Evolutionary conservation across 1,284 basidiomycete species (phyloP).

Genomic region (Schizophyllum amplum): DNA sequence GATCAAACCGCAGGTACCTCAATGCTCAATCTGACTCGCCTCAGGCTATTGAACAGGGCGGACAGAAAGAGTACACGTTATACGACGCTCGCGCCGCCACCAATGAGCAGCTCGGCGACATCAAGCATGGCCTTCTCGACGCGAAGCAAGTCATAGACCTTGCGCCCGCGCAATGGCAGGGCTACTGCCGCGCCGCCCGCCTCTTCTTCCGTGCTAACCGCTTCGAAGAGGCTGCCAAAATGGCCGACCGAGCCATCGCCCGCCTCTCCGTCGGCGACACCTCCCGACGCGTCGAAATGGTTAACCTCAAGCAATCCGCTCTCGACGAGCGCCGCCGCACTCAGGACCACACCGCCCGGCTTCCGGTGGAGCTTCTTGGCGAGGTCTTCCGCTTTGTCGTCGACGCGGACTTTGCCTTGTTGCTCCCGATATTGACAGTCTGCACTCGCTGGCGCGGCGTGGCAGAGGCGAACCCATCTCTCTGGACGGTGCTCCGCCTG

Average conservation of each 20-base stretch:
- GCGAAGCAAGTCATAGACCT: slow-evolving; percentile 56
- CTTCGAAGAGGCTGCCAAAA: slow-evolving; percentile 32
- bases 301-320: slow-evolving; percentile 12
- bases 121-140: slow-evolving; percentile 58
- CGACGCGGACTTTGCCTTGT: slow-evolving; percentile 31
- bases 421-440: slow-evolving; percentile 43
- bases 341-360: slow-evolving; percentile 31
- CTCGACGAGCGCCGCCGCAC: slow-evolving; percentile 17
- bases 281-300: slow-evolving; percentile 16
- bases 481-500: slow-evolving; percentile 55
- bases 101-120: slow-evolving; percentile 46
- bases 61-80: slow-evolving; percentile 35
- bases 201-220: slow-evolving; percentile 35
- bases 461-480: slow-evolving; percentile 35
- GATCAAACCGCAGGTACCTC: background rate
- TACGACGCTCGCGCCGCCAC: slow-evolving; percentile 67
- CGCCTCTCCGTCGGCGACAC: slow-evolving; percentile 29
- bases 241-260: slow-evolving; percentile 37
- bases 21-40: background rate
- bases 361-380: slow-evolving; percentile 57
- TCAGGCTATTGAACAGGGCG: slow-evolving; percentile 41
- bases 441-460: slow-evolving; percentile 53
- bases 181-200: slow-evolving; percentile 41
- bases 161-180: slow-evolving; percentile 55
- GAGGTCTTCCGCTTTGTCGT: slow-evolving; percentile 42